These are phyloP conservation scores for Hamigera avellanea DNA, from an alignment of 495 filamentous ascomycete species.

Conservation along the genomic window DNA sequence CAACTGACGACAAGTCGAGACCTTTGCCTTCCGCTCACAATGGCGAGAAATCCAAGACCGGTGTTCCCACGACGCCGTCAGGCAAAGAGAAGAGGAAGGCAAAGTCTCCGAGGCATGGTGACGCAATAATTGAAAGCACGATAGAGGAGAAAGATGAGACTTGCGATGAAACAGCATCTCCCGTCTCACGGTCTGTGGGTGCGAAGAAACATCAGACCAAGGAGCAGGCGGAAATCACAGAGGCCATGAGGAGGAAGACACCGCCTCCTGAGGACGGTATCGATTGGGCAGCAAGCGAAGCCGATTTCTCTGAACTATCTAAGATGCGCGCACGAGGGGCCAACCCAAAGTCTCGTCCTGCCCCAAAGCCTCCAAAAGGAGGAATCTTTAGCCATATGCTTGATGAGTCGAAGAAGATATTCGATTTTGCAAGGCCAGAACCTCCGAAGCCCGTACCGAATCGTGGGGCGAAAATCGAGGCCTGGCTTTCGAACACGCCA, in stretches of 20 bases:
- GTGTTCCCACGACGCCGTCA: constrained; percentile 3
- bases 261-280: constrained; percentile 19
- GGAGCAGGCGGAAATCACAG: constrained; percentile 14
- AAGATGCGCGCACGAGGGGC: constrained; percentile 25
- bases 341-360: constrained; percentile 2
- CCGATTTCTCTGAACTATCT: constrained; percentile 34
- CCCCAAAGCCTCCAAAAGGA: constrained; percentile 23
- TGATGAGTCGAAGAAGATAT: constrained; percentile 43
- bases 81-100: constrained; percentile 11
- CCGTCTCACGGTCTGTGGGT: constrained; percentile 7
- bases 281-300: constrained; percentile 33
- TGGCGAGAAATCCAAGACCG: constrained; percentile 6
- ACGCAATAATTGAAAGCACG: constrained; percentile 8
- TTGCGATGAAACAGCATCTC: constrained; percentile 5
- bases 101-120: constrained; percentile 9
- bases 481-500: constrained; percentile 60
- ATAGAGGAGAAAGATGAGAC: constrained; percentile 8
- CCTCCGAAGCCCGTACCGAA: constrained; percentile 28
- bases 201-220: constrained; percentile 7
- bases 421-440: constrained; percentile 38
- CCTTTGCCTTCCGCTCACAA: constrained; percentile 6
- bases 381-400: constrained; percentile 38
- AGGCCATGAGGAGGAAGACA: constrained; percentile 15
- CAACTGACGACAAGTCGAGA: constrained; percentile 11
- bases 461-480: constrained; percentile 52